Conservation (phyloP, 75 land plant genomes). For the Pinus taeda region DNA sequence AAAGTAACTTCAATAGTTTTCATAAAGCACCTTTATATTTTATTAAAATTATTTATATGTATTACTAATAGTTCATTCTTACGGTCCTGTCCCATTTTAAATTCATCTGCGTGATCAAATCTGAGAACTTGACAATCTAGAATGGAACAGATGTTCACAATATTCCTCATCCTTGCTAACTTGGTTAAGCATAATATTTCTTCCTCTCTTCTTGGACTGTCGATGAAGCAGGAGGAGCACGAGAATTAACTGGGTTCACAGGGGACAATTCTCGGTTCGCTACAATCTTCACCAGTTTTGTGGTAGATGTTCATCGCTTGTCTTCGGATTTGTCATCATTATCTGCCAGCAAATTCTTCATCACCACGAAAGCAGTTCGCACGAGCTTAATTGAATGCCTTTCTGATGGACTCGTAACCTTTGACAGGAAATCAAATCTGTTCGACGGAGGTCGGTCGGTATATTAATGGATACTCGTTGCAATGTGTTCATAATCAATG, state of each 20-base stretch:
- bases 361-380: background rate
- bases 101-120: too few species aligned
- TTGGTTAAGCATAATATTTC: background rate
- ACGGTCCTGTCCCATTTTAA: too few species aligned
- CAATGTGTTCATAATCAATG: background rate
- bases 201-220: conserved; percentile 14
- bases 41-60: too few species aligned
- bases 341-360: conserved; percentile 1
- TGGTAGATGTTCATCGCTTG: background rate
- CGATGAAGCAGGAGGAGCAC: background rate
- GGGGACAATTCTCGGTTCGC: too few species aligned
- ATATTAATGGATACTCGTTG: background rate
- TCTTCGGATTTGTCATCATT: background rate
- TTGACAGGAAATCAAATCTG: background rate
- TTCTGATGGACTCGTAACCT: background rate
- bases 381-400: conserved; percentile 1
- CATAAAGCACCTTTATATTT: too few species aligned
- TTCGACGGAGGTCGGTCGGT: background rate
- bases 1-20: too few species aligned
- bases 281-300: background rate
- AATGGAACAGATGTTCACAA: too few species aligned
- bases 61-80: too few species aligned
- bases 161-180: too few species aligned
- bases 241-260: conserved; percentile 3
- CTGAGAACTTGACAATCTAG: too few species aligned